Conservation (phyloP, 345 rosid genomes). For the Populus pruinosa region DNA sequence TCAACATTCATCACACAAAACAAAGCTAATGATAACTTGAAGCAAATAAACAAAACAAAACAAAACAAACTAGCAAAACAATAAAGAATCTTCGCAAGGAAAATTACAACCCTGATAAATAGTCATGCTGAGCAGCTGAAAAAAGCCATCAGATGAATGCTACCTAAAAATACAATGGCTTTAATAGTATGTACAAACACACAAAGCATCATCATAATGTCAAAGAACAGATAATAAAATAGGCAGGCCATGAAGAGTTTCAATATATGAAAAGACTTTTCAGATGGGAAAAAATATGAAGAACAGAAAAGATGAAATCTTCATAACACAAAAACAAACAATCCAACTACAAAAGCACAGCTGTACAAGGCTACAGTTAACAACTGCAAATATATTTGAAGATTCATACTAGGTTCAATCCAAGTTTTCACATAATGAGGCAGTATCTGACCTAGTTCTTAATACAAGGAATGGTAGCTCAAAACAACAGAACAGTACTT, state of each 20-base stretch:
- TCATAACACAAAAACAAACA: not conserved
- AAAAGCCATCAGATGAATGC: not conserved
- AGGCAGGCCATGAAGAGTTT: not conserved
- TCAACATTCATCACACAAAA: constrained; percentile 21
- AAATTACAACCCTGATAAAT: not conserved
- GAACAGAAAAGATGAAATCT: not conserved
- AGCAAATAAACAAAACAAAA: not conserved
- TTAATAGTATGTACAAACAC: not conserved
- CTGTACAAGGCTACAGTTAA: not conserved
- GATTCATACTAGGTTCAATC: not conserved
- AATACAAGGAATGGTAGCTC: no score
- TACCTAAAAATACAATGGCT: not conserved
- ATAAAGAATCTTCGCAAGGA: not conserved
- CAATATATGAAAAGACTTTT: not conserved
- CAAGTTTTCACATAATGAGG: no score
- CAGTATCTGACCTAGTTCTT: no score
- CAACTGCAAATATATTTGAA: not conserved
- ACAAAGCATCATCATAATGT: no score
- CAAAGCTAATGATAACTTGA: constrained; percentile 16
- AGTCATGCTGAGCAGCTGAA: not conserved
- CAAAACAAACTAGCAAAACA: not conserved
- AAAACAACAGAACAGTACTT: no score
- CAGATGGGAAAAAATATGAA: not conserved
- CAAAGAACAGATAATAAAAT: not conserved
- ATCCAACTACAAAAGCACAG: not conserved